Conservation (phyloP, 768 basidiomycete genomes). For the Termitomyces eurrhizus region DNA sequence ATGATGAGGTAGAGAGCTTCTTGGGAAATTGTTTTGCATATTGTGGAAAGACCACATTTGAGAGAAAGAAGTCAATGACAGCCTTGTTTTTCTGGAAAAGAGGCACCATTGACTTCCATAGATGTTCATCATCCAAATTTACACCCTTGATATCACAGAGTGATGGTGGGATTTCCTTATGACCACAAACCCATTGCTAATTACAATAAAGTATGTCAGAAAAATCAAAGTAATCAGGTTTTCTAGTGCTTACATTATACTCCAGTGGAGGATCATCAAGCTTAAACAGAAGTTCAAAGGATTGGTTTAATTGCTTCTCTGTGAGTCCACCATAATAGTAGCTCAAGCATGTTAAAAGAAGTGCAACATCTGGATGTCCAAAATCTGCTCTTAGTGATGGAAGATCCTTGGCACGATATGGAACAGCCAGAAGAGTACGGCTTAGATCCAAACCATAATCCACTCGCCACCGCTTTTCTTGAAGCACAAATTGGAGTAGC, state of each 20-base stretch:
- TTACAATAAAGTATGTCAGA: background rate
- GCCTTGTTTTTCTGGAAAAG: slow-evolving; percentile 32
- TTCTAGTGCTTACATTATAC: background rate
- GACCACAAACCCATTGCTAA: slow-evolving; percentile 5
- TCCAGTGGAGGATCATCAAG: background rate
- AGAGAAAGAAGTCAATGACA: slow-evolving; percentile 27
- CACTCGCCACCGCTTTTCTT: background rate
- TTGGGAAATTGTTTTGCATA: background rate
- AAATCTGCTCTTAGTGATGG: background rate
- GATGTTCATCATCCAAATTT: slow-evolving; percentile 36
- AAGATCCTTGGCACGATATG: background rate
- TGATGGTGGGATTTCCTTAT: slow-evolving; percentile 21
- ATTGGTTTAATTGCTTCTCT: background rate
- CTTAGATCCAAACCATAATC: background rate
- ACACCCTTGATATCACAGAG: slow-evolving; percentile 34
- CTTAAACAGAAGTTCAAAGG: background rate
- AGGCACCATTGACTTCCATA: slow-evolving; percentile 25
- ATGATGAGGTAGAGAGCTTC: background rate
- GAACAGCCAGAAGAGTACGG: background rate
- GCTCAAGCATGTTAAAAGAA: background rate
- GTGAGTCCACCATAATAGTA: background rate
- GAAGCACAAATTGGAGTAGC: background rate
- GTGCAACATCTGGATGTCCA: background rate
- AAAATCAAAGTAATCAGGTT: background rate
- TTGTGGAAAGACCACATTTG: background rate